Percentiles rank a stretch among this genome's conserved stretches.
phyloP scores from a whole-genome alignment of 2,329 filamentous ascomycete species.

The Trichoderma semiorbis region DNA sequence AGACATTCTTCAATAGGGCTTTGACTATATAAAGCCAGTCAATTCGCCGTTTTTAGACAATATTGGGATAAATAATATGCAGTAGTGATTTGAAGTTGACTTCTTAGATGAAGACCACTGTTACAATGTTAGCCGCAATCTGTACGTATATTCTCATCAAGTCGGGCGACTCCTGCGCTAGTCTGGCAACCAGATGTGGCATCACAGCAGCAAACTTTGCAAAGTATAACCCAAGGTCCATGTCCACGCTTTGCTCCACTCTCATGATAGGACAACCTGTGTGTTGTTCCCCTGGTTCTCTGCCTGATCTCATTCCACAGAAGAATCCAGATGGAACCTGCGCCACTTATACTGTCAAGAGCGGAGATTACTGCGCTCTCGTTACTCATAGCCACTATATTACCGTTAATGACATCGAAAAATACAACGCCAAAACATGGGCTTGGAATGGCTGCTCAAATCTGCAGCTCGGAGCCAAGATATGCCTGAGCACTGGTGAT shows the following conservation, averaged over 20 bases:
- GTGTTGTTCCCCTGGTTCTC: constrained; percentile 28
- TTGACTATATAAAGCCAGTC: background rate
- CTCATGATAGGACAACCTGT: constrained; percentile 26
- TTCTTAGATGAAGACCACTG: background rate
- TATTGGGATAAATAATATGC: background rate
- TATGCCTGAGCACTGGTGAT: too few species aligned
- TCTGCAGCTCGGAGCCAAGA: too few species aligned
- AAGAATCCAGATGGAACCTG: constrained; percentile 31
- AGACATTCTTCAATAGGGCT: background rate
- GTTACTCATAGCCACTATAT: too few species aligned
- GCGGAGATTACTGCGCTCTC: constrained; percentile 27
- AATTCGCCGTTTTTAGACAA: background rate
- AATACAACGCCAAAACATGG: too few species aligned
- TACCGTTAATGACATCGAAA: too few species aligned
- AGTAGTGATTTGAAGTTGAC: too few species aligned
- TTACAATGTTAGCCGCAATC: background rate
- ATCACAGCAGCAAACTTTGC: constrained; percentile 25
- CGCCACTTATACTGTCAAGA: constrained; percentile 24
- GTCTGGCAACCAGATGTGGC: constrained; percentile 27
- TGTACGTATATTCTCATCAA: background rate
- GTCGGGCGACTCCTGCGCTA: constrained; percentile 25
- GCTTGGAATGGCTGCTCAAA: too few species aligned
- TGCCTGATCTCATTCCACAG: constrained; percentile 30
- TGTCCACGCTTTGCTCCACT: constrained; percentile 24
- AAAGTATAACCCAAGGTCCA: constrained; percentile 25